Evolutionary conservation across 1,284 basidiomycete genomes (phyloP), one percentile per base, ranked within the genome.

Genomic region (Apiotrichum brassicae): DNA sequence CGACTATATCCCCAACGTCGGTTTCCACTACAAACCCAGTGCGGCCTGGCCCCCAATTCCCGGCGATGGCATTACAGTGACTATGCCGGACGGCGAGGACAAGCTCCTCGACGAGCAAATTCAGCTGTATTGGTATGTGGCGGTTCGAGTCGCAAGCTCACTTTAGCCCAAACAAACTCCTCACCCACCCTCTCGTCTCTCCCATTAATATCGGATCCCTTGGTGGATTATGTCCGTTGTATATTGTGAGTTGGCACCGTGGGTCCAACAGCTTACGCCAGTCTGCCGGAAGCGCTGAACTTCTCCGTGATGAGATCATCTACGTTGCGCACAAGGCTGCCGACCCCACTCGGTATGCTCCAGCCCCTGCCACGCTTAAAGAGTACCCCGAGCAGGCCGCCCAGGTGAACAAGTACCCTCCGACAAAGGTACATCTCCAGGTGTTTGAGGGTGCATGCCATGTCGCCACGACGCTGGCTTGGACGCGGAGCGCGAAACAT

Each of bases 291-390:
- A 70, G 75, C 25, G 67, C 62, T 13, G 77, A 78, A 56, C 69
- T 78, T 9, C 64, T 78, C 0, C 62, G 66, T 6, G 66, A 69
- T 48, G 66, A 69, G 60, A 73, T 77, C 46, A 68, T 72, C 43
- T 77, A 70, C 51, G 51, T 76, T 6, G 77, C 77, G 2, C 75
- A 78, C 58, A 75, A 76, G 43, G 76, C 76, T 2, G 76, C 76
- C 2, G 56, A 71, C 16, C 76, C 77, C 0, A 57, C 64, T 0
- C 56, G 57, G 28, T 77, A 76, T 46, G 70, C 67, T 0, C 71
- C 76, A 2, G 56, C 66, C 2, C 53, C 67, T 1, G 58, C 56
- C 4, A 69, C 74, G 0, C 62, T 77, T 13, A 54, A 63, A 3
- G 64, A 69, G 37, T 76, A 72, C 44, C 71, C 73, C 13, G 64